These are phyloP conservation scores for Acanthamoeba healyi DNA, from an alignment of 208 protist species.

Conservation along the genomic window DNA sequence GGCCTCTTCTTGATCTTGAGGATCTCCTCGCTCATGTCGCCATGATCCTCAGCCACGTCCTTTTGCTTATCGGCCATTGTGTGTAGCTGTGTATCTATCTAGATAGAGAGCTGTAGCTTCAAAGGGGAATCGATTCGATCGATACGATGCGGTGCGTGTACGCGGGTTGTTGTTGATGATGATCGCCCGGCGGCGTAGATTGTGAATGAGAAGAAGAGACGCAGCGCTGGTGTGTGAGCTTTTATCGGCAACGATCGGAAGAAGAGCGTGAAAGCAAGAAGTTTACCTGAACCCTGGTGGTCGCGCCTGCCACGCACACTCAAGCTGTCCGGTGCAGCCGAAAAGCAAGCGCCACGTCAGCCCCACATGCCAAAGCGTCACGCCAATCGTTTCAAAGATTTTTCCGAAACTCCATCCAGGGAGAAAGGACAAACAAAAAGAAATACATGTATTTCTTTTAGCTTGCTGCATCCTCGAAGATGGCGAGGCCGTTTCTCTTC, in stretches of 20 bases:
- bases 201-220: no score
- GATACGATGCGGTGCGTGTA: no score
- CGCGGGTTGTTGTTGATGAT: no score
- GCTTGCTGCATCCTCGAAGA: not conserved
- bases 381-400: not conserved
- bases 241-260: not conserved
- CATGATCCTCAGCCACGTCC: not conserved
- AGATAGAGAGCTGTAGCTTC: no score
- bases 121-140: no score
- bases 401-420: not conserved
- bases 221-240: not conserved
- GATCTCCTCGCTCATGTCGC: conserved; percentile 88
- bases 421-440: no score
- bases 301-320: not conserved
- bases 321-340: not conserved
- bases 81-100: no score
- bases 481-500: not conserved
- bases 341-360: not conserved
- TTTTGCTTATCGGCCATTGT: conserved; percentile 43
- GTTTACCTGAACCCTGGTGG: conserved; percentile 49
- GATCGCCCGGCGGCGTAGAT: no score
- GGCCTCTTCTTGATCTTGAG: conserved; percentile 91
- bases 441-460: not conserved
- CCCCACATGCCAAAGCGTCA: not conserved
- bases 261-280: conserved; percentile 6